phyloP scores from a whole-genome alignment of 352 stramenopile genomes.

The Phytophthora idaei region DNA sequence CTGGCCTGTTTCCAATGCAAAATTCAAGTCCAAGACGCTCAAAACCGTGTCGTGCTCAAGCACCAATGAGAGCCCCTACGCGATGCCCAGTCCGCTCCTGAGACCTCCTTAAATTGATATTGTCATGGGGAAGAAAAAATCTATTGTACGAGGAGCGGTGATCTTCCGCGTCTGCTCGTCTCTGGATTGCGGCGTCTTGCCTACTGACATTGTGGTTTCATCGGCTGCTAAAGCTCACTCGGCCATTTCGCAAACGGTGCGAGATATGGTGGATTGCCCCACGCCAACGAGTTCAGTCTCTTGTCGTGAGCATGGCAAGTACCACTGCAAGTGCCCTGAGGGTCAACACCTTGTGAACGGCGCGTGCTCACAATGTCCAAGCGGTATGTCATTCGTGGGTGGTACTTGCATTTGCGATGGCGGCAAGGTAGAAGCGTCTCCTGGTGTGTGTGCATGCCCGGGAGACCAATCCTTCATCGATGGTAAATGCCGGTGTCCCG shows the following conservation, averaged over 20 bases:
- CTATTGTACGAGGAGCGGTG: neutral
- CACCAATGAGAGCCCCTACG: neutral
- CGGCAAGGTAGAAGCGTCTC: neutral
- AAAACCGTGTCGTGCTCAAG: neutral
- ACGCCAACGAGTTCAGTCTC: conserved; percentile 6
- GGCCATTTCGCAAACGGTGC: conserved; percentile 2
- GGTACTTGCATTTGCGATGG: neutral
- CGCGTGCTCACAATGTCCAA: neutral
- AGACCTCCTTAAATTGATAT: conserved; percentile 4
- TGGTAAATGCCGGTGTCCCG: neutral
- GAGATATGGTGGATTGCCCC: conserved; percentile 10
- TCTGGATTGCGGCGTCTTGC: conserved; percentile 5
- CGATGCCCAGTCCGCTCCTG: neutral
- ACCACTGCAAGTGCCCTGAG: neutral
- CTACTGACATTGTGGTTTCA: conserved; percentile 11
- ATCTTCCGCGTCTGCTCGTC: conserved; percentile 1
- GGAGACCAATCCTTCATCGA: no score
- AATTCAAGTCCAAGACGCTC: conserved; percentile 4
- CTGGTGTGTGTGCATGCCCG: neutral
- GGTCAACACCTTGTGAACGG: no score
- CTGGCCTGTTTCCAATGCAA: conserved; percentile 18
- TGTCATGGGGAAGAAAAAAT: conserved; percentile 1
- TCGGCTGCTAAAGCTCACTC: neutral
- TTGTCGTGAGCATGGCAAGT: neutral
- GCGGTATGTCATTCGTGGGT: neutral